Evolutionary conservation across 805 yeast genomes (phyloP).

Genomic region (Metschnikowia lunata): DNA sequence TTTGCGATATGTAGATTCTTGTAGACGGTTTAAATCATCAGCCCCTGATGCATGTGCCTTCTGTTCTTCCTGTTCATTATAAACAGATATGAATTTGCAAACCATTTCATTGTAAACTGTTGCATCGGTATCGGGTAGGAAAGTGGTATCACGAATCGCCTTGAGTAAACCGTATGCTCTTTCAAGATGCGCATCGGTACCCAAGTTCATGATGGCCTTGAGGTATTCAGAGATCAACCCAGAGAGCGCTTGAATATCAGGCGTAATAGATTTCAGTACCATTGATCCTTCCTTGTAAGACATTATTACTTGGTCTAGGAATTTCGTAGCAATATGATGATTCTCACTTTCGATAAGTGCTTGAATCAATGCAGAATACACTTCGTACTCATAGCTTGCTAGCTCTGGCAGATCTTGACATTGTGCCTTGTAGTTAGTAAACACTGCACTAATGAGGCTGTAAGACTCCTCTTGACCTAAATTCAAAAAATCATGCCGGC

Average conservation of each 20-base stretch:
- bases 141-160: conserved; percentile 27
- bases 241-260: conserved; percentile 25
- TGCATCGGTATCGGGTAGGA: conserved; percentile 34
- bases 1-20: conserved; percentile 13
- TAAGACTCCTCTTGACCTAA: conserved; percentile 19
- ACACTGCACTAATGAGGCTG: conserved; percentile 25
- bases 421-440: conserved; percentile 32
- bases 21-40: conserved; percentile 10
- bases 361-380: conserved; percentile 50
- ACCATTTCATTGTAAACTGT: conserved; percentile 30
- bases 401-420: conserved; percentile 1
- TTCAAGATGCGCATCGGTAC: conserved; percentile 13
- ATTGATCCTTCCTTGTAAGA: conserved; percentile 35
- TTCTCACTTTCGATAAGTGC: conserved; percentile 51
- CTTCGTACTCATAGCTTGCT: conserved; percentile 35
- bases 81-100: conserved; percentile 20
- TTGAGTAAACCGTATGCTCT: conserved; percentile 24
- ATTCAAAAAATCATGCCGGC: conserved; percentile 15
- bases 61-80: conserved; percentile 17
- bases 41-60: background rate
- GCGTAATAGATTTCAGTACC: conserved; percentile 8
- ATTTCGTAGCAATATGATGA: conserved; percentile 46
- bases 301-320: conserved; percentile 51
- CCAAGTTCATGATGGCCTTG: conserved; percentile 27
- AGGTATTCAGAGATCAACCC: conserved; percentile 43